These are phyloP conservation scores for Rosellinia necatrix DNA, from an alignment of 2,329 filamentous ascomycete species.

Conservation along the genomic window DNA sequence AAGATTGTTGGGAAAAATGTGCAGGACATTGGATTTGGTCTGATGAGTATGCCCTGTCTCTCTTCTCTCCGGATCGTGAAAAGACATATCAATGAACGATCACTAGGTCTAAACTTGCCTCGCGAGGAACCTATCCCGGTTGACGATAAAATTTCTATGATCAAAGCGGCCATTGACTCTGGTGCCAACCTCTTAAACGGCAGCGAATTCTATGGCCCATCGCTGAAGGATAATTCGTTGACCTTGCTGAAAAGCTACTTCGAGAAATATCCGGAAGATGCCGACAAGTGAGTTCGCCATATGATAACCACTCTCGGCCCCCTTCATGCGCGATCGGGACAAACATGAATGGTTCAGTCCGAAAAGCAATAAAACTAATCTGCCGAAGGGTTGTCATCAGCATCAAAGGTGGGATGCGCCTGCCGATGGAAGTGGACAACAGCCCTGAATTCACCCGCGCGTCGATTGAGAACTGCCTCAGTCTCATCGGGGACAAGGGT, in stretches of 20 bases:
- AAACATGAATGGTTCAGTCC: background rate
- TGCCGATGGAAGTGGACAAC: conserved; percentile 32
- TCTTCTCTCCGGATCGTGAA: background rate
- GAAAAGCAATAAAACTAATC: background rate
- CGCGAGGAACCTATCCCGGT: conserved; percentile 29
- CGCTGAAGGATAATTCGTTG: conserved; percentile 51
- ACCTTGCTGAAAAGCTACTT: conserved; percentile 58
- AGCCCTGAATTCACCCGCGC: conserved; percentile 50
- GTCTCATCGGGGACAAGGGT: conserved; percentile 44
- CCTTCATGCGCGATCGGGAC: background rate
- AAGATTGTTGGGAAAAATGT: conserved; percentile 25
- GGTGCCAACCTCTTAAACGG: conserved; percentile 52
- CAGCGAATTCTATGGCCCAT: conserved; percentile 56
- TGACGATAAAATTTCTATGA: conserved; percentile 47
- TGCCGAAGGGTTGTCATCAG: conserved; percentile 17
- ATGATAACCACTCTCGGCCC: background rate
- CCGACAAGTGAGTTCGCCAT: conserved; percentile 42
- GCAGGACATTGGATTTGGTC: conserved; percentile 34
- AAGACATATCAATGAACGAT: background rate
- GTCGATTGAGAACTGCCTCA: conserved; percentile 54
- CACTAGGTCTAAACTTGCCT: conserved; percentile 52
- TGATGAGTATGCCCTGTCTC: conserved; percentile 35
- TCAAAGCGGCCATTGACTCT: conserved; percentile 48
- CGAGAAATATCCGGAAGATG: conserved; percentile 56
- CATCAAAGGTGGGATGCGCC: conserved; percentile 56